Conservation (phyloP, 352 stramenopile species). For the Saprolegnia parasitica region DNA sequence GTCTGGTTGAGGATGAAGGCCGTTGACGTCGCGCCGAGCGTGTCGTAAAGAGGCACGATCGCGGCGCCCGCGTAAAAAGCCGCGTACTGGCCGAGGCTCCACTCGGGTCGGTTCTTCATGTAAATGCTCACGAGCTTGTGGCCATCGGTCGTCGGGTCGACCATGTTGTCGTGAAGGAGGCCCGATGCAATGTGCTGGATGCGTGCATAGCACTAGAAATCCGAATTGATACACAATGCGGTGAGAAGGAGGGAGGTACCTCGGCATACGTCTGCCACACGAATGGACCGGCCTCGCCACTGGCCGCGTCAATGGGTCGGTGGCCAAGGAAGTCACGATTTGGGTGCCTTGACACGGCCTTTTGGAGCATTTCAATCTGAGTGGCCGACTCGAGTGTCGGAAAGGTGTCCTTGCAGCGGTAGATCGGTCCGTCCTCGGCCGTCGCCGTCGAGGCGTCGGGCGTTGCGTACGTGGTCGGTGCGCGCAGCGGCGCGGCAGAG, state of each 20-base stretch:
- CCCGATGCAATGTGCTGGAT: slow-evolving; percentile 39
- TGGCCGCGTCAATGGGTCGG: slow-evolving; percentile 38
- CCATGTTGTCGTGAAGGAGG: slow-evolving; percentile 41
- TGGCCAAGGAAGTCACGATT: slow-evolving; percentile 45
- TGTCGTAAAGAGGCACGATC: slow-evolving; percentile 75
- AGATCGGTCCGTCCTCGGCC: slow-evolving; percentile 3
- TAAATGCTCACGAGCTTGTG: slow-evolving; percentile 89
- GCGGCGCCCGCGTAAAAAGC: slow-evolving; percentile 53
- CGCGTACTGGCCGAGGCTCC: slow-evolving; percentile 54
- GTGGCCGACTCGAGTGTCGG: slow-evolving; percentile 18
- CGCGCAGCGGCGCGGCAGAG: not conserved
- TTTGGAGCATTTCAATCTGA: slow-evolving; percentile 33
- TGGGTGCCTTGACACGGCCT: not conserved
- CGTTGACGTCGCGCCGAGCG: slow-evolving; percentile 56
- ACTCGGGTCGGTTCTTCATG: slow-evolving; percentile 96
- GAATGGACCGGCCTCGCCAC: slow-evolving; percentile 41
- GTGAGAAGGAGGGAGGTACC: slow-evolving; percentile 20
- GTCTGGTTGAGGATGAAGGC: slow-evolving; percentile 71
- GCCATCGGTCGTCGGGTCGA: slow-evolving; percentile 36
- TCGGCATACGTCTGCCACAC: slow-evolving; percentile 53
- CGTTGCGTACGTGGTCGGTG: not conserved
- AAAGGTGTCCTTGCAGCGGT: not conserved
- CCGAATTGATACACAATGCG: slow-evolving; percentile 25
- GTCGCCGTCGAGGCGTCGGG: slow-evolving; percentile 6
- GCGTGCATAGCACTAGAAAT: slow-evolving; percentile 40